A percentile compares a stretch with the other conserved stretches of the same genome.
Evolutionary conservation across 495 filamentous ascomycete genomes (phyloP).

Genomic region (Aspergillus sclerotioniger): DNA sequence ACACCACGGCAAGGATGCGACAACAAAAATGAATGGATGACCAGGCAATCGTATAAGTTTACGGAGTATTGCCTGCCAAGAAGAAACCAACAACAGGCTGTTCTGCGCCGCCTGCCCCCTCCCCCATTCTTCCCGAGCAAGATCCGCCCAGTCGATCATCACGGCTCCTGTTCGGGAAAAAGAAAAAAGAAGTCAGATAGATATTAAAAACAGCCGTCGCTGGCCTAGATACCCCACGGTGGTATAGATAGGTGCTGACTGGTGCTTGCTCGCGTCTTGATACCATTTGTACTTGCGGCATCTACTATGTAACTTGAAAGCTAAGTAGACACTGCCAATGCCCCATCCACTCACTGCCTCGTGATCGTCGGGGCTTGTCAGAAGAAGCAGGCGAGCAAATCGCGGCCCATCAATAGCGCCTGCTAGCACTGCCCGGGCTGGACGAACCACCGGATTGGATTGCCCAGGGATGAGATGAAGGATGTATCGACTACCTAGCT

Average conservation of each 20-base stretch:
- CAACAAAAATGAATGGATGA: no score
- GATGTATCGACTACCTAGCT: no score
- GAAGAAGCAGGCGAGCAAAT: constrained; percentile 1
- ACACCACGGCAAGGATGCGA: no score
- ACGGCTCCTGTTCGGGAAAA: neutral
- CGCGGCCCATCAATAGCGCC: neutral
- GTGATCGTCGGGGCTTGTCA: constrained; percentile 20
- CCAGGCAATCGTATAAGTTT: no score
- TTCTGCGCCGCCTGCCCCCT: neutral
- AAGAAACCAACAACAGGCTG: neutral
- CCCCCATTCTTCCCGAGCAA: neutral
- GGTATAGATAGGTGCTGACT: neutral
- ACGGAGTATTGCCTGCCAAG: no score
- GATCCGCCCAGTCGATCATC: neutral
- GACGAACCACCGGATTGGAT: no score
- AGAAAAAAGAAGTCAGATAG: neutral
- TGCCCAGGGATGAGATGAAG: no score
- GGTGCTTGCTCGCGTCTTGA: neutral
- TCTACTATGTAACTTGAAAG: no score
- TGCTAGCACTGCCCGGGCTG: neutral
- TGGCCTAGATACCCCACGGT: neutral
- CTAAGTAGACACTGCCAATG: neutral
- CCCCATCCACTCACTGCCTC: constrained; percentile 7
- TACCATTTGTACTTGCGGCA: neutral
- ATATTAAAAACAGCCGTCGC: no score